Base-by-base conservation (phyloP, 2,329 filamentous ascomycete species). In the Phoma sp. region DNA sequence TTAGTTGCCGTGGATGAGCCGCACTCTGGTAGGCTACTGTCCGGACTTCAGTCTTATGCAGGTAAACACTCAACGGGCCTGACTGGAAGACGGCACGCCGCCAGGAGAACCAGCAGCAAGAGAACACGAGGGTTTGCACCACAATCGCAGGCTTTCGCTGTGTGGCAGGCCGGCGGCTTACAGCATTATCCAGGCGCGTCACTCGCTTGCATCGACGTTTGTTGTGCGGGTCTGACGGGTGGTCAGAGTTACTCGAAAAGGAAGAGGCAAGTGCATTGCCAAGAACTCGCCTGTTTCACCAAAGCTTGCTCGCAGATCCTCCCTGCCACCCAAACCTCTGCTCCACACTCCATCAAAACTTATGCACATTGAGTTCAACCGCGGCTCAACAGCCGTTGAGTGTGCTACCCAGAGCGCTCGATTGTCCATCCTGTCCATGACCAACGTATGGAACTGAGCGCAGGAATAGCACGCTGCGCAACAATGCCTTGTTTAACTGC, bases 311-410 rank as follows among this genome's bases (percentile, higher is more conserved):
- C 60, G 65, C 61, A 69, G 57, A 64, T 65, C 47, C 51, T 47
- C 49, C 47, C 45, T 54, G 51, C 51, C 51, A 54, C 51, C 40
- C n/a, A 45, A 32, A 26, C 47, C 23, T 43, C 18, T 17, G 59
- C 57, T 65, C 56, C 57, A 58, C 56, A 25, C 42, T 58, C 43
- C 47, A 49, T 26, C 50, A 53, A 57, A 56, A 47, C 38, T 39
- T 57, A 60, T 66, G 62, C 63, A 64, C 56, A 43, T 61, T 60
- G 61, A 63, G 47, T 61, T 57, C 59, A 58, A 53, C 47, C 43
- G 38, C 56, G 33, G 52, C 59, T 54, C 60, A 66, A 63, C 56
- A 57, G 47, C 54, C 51, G 40, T 50, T 59, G 57, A 14, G 38
- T 53, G 54, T 50, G 54, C 39, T 42, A 38, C 30, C 29, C 18